Evolutionary conservation across 805 yeast species (phyloP).

Genomic region (Teunomyces pallodes): DNA sequence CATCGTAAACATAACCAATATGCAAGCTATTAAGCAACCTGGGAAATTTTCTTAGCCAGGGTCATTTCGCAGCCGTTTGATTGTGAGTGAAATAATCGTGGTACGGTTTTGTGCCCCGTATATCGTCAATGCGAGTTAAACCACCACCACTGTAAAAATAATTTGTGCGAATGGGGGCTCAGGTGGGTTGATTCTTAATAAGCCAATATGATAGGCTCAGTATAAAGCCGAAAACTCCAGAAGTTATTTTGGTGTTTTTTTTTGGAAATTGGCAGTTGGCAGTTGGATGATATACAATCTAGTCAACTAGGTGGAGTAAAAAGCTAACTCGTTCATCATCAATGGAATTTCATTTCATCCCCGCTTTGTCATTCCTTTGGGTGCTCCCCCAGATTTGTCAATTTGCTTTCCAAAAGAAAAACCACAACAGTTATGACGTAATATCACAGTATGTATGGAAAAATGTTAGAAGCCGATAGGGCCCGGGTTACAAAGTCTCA

Average conservation of each 20-base stretch:
- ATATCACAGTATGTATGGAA: background rate
- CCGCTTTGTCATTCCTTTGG: background rate
- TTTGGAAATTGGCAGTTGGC: too few species aligned
- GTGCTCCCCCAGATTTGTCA: background rate
- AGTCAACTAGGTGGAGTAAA: too few species aligned
- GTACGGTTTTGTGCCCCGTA: background rate
- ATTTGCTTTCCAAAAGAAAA: background rate
- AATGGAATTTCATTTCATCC: background rate
- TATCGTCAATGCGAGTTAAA: background rate
- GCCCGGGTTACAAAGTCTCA: too few species aligned
- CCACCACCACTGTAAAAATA: background rate
- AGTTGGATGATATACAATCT: too few species aligned
- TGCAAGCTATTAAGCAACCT: conserved; percentile 1
- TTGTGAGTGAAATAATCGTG: background rate
- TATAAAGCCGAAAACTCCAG: too few species aligned
- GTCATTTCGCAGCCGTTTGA: conserved; percentile 2
- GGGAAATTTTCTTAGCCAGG: background rate
- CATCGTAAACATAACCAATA: background rate
- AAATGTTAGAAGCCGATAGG: background rate
- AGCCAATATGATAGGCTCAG: too few species aligned
- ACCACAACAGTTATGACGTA: background rate
- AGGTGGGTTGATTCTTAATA: background rate
- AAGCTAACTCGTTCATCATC: background rate
- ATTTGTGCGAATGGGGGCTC: background rate
- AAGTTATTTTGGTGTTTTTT: too few species aligned